These are phyloP conservation scores for Colletotrichum sp. DNA, from an alignment of 2,329 filamentous ascomycete genomes.

Conservation along the genomic window DNA sequence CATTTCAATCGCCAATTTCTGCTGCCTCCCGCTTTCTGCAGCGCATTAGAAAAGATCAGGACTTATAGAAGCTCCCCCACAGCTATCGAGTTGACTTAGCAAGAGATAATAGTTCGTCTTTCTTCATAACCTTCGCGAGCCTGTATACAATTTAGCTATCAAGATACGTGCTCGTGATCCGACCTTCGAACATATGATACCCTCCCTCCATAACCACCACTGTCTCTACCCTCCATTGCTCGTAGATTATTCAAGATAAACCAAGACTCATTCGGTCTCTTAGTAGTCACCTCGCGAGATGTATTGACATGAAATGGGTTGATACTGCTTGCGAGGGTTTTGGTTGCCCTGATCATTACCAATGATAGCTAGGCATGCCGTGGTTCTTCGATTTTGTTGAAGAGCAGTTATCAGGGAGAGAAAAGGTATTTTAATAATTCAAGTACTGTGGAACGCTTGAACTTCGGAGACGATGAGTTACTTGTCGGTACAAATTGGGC, in stretches of 20 bases:
- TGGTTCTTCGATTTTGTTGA: too few species aligned
- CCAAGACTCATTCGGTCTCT: not conserved
- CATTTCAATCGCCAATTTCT: rapidly evolving
- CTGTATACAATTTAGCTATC: rapidly evolving
- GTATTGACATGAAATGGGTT: too few species aligned
- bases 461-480: rapidly evolving
- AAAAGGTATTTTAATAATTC: too few species aligned
- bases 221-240: not conserved
- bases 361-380: too few species aligned
- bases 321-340: too few species aligned
- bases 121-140: too few species aligned
- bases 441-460: not conserved
- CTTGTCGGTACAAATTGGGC: not conserved
- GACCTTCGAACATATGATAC: not conserved
- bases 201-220: not conserved
- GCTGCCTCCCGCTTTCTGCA: not conserved
- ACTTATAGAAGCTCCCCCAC: too few species aligned
- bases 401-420: too few species aligned
- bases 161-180: not conserved
- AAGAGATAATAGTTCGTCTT: too few species aligned
- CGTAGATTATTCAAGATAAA: not conserved
- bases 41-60: not conserved
- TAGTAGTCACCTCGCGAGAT: too few species aligned
- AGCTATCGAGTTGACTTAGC: not conserved
- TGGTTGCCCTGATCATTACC: too few species aligned